phyloP scores from a whole-genome alignment of 768 basidiomycete genomes.

The Tephrocybe sp. region DNA sequence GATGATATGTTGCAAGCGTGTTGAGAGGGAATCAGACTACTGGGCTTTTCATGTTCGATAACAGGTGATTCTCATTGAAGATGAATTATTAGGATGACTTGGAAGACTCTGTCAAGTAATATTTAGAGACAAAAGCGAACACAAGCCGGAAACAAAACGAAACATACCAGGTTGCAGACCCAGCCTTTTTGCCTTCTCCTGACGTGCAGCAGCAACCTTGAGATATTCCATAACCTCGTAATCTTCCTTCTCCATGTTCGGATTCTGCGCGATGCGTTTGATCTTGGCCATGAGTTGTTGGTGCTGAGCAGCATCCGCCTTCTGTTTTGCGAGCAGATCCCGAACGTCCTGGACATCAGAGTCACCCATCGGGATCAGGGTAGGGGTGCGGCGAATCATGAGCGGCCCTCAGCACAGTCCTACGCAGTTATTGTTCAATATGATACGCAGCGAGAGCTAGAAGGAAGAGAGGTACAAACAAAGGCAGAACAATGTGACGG shows the following conservation, averaged over 20 bases:
- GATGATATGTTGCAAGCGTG: no score
- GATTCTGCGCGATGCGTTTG: constrained; percentile 46
- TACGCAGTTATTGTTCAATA: not conserved
- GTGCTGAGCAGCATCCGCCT: constrained; percentile 37
- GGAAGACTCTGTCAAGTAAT: constrained; percentile 4
- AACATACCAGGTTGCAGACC: constrained; percentile 24
- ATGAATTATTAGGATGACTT: constrained; percentile 6
- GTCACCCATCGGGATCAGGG: constrained; percentile 75
- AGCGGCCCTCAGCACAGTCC: constrained; percentile 7
- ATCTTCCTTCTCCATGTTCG: constrained; percentile 28
- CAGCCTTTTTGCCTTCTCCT: constrained; percentile 26
- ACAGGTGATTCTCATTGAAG: no score
- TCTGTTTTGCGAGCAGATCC: constrained; percentile 53
- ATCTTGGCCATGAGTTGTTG: constrained; percentile 43
- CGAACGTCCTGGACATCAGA: constrained; percentile 79
- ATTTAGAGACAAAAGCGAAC: not conserved
- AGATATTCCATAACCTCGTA: constrained; percentile 31
- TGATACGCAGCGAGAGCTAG: constrained; percentile 4
- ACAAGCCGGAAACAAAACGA: not conserved
- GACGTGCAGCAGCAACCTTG: constrained; percentile 26
- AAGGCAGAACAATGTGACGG: constrained; percentile 12
- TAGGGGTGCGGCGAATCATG: constrained; percentile 80
- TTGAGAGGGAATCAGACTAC: no score
- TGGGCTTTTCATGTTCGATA: no score
- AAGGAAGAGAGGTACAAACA: constrained; percentile 19